Conservation (phyloP, 352 stramenopile species). For the Saprolegnia parasitica region DNA sequence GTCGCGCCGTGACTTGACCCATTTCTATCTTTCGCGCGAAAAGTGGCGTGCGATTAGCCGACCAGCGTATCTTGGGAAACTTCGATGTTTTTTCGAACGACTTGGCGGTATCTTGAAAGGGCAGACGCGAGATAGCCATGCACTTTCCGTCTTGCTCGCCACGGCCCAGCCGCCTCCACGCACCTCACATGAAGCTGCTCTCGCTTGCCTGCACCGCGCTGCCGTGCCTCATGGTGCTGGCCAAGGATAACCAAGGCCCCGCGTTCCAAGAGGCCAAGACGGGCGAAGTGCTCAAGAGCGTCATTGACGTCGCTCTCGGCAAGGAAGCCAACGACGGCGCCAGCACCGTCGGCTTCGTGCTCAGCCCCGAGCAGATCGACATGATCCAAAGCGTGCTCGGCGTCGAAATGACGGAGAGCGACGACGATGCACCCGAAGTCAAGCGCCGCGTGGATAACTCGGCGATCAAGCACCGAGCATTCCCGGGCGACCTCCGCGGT, state of each 20-base stretch:
- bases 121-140: neutral
- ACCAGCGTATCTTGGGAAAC: neutral
- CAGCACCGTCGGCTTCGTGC: neutral
- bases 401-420: neutral
- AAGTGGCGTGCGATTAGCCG: neutral
- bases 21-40: neutral
- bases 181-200: neutral
- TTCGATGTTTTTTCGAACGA: neutral
- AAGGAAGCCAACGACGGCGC: neutral
- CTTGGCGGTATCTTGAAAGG: neutral
- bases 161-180: neutral
- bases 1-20: no score
- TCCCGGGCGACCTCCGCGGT: constrained; percentile 20
- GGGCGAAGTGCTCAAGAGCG: neutral
- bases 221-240: neutral
- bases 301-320: neutral
- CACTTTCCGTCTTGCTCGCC: constrained; percentile 2
- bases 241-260: neutral
- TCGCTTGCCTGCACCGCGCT: neutral
- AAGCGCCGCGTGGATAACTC: neutral
- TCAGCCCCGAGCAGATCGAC: constrained; percentile 22
- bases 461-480: constrained; percentile 5
- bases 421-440: neutral
- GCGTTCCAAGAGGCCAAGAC: constrained; percentile 6
- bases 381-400: constrained; percentile 19